Percentiles rank a stretch among this genome's conserved stretches.
Evolutionary conservation across 2,329 filamentous ascomycete species (phyloP).

Genomic region (Neurospora crassa): DNA sequence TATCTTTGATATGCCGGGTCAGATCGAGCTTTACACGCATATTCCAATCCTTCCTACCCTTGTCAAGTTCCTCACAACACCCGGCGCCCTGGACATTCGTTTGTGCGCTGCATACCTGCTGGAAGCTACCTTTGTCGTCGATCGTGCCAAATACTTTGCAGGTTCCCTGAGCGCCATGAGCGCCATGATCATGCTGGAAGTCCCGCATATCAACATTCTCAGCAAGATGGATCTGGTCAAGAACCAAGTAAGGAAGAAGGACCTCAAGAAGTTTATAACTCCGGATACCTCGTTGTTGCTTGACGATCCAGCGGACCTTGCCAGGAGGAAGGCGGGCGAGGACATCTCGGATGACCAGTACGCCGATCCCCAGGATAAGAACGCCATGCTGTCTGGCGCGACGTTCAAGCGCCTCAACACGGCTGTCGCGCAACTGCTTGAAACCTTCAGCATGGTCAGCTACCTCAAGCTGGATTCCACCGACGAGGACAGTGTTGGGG

Average conservation of each 20-base stretch:
- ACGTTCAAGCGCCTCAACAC: slow-evolving; percentile 77
- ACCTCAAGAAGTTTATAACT: slow-evolving; percentile 82
- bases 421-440: slow-evolving; percentile 83
- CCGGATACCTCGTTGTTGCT: slow-evolving; percentile 77
- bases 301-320: slow-evolving; percentile 57
- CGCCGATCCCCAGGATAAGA: slow-evolving; percentile 53
- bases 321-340: slow-evolving; percentile 30
- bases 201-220: slow-evolving; percentile 91
- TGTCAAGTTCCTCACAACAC: slow-evolving; percentile 68
- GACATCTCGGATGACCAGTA: slow-evolving; percentile 39
- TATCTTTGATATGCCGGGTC: slow-evolving; percentile 96
- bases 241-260: slow-evolving; percentile 75
- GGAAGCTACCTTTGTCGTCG: slow-evolving; percentile 90
- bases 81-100: slow-evolving; percentile 76
- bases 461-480: slow-evolving; percentile 85
- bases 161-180: slow-evolving; percentile 95
- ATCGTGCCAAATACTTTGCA: slow-evolving; percentile 94
- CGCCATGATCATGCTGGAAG: slow-evolving; percentile 96
- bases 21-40: slow-evolving; percentile 98
- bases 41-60: slow-evolving; percentile 84
- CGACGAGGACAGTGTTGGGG: slow-evolving; percentile 82
- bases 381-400: slow-evolving; percentile 67
- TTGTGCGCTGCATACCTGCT: slow-evolving; percentile 91
- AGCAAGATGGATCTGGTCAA: slow-evolving; percentile 98
- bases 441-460: slow-evolving; percentile 96